phyloP scores from a whole-genome alignment of 768 basidiomycete species.

The Tephrocybe sp. region DNA sequence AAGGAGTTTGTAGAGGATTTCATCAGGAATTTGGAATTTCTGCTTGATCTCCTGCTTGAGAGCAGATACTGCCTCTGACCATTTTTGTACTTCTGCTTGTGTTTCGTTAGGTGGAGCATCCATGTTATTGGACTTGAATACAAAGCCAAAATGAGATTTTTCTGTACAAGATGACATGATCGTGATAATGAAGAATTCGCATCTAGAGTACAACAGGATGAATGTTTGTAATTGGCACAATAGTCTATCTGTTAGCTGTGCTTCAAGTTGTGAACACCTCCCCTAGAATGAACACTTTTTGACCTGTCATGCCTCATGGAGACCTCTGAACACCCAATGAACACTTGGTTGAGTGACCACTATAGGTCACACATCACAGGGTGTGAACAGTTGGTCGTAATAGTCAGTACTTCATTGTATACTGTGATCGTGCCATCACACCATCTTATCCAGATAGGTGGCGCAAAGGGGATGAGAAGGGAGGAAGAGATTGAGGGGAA shows the following conservation, averaged over 20 bases:
- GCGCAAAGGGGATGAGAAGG: too few relatives aligned
- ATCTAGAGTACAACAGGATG: neutral
- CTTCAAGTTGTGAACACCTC: neutral
- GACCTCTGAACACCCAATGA: neutral
- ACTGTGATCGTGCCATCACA: too few relatives aligned
- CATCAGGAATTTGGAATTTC: neutral
- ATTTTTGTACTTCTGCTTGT: neutral
- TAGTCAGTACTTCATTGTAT: too few relatives aligned
- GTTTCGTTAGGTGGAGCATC: neutral
- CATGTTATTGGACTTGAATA: neutral
- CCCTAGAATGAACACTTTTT: slow-evolving; percentile 4
- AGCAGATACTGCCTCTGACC: neutral
- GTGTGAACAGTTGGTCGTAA: neutral
- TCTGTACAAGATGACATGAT: neutral
- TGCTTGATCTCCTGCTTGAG: neutral
- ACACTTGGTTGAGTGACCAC: neutral
- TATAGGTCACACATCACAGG: slow-evolving; percentile 1
- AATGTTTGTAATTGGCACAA: neutral
- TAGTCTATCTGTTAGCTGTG: neutral
- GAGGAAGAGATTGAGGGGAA: too few relatives aligned
- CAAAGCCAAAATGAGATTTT: neutral
- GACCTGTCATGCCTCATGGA: neutral
- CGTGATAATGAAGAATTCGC: neutral
- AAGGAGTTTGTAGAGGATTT: neutral
- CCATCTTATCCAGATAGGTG: too few relatives aligned